Evolutionary conservation across 345 rosid species (phyloP).

Genomic region (Clausena lansium): DNA sequence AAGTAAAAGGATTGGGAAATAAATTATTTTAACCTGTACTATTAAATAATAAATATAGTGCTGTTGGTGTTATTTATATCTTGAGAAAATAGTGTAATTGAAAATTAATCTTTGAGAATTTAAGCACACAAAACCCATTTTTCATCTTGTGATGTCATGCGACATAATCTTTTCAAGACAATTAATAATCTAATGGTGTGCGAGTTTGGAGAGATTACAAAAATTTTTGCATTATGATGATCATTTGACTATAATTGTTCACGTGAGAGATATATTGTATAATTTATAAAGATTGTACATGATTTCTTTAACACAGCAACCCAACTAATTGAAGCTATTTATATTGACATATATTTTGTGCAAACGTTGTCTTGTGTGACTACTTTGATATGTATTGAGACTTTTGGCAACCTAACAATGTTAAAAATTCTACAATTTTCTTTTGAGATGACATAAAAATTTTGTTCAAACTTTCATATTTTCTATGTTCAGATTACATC

Average conservation of each 20-base stretch:
- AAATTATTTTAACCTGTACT: not conserved
- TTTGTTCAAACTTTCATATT: not conserved
- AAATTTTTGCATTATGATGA: not conserved
- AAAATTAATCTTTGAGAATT: too few relatives aligned
- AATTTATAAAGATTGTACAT: not conserved
- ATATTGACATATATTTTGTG: not conserved
- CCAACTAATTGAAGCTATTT: not conserved
- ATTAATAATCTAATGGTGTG: too few relatives aligned
- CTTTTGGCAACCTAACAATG: constrained; percentile 25
- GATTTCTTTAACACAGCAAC: constrained; percentile 1
- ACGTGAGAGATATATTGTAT: constrained; percentile 4
- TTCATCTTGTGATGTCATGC: not conserved
- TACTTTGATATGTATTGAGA: not conserved
- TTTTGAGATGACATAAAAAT: not conserved
- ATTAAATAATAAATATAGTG: not conserved
- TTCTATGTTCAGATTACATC: too few relatives aligned
- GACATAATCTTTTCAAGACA: not conserved
- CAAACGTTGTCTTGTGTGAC: not conserved
- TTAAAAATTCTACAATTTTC: constrained; percentile 8
- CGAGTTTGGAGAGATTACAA: not conserved
- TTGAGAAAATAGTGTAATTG: too few relatives aligned
- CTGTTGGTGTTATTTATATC: not conserved
- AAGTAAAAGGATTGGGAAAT: not conserved
- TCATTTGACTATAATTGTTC: constrained; percentile 12
- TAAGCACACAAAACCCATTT: too few relatives aligned